These are phyloP conservation scores for Corniculantispora saksenae DNA, from an alignment of 2,329 filamentous ascomycete species.

Conservation along the genomic window DNA sequence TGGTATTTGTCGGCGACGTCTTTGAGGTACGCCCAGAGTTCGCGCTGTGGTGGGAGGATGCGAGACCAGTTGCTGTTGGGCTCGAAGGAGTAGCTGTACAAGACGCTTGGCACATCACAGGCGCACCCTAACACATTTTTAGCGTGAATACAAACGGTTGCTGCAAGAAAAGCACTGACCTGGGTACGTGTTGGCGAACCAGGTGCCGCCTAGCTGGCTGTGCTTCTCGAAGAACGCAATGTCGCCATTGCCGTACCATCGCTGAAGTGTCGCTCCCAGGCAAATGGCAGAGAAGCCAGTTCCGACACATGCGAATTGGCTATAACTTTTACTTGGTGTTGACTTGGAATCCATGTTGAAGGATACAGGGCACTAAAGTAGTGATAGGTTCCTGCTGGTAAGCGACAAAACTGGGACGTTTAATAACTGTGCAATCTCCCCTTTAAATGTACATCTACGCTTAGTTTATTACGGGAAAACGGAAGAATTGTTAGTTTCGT, in stretches of 20 bases:
- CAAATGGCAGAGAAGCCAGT: slow-evolving; percentile 64
- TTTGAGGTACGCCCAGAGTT: slow-evolving; percentile 60
- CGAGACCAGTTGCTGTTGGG: slow-evolving; percentile 62
- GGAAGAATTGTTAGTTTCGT: not conserved
- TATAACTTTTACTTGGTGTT: slow-evolving; percentile 29
- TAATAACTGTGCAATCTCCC: not conserved
- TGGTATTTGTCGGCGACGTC: slow-evolving; percentile 49
- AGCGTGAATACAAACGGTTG: not conserved
- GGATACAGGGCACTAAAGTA: not conserved
- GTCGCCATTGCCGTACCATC: slow-evolving; percentile 58
- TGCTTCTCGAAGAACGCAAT: slow-evolving; percentile 62
- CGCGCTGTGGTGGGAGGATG: slow-evolving; percentile 56
- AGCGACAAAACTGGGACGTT: not conserved
- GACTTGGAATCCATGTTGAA: slow-evolving; percentile 18
- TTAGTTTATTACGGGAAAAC: not conserved
- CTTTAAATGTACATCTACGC: not conserved
- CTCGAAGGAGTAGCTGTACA: slow-evolving; percentile 63
- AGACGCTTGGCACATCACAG: slow-evolving; percentile 59
- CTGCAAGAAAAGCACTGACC: slow-evolving; percentile 31
- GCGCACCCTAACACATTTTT: slow-evolving; percentile 36
- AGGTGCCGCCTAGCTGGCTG: slow-evolving; percentile 61
- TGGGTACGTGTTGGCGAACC: slow-evolving; percentile 64
- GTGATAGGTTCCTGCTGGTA: not conserved
- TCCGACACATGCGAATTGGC: slow-evolving; percentile 52
- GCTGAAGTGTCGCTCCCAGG: slow-evolving; percentile 59